Conservation (phyloP, 164 flowering plant species). For the Tetrastigma voinierianum region DNA sequence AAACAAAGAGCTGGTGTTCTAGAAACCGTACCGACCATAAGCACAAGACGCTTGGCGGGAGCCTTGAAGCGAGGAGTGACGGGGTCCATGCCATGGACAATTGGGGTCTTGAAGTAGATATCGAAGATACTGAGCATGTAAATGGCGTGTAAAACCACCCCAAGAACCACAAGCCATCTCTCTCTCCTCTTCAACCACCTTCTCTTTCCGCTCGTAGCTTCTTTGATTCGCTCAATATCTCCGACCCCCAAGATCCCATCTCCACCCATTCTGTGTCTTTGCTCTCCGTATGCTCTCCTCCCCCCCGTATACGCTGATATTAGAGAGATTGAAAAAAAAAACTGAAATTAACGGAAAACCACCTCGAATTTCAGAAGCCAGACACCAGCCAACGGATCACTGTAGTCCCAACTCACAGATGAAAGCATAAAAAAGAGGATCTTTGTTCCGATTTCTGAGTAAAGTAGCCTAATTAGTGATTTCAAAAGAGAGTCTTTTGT, state of each 20-base stretch:
- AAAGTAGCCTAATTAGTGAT: too few relatives aligned
- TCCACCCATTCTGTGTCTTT: constrained; percentile 16
- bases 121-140: constrained; percentile 98
- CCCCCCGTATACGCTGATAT: not conserved
- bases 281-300: not conserved
- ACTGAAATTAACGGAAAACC: not conserved
- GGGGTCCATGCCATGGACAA: constrained; percentile 94
- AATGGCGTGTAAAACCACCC: constrained; percentile 79
- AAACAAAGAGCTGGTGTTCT: constrained; percentile 2
- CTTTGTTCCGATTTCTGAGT: too few relatives aligned
- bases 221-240: constrained; percentile 16
- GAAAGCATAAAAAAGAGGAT: too few relatives aligned
- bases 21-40: constrained; percentile 57
- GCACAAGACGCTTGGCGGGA: constrained; percentile 95
- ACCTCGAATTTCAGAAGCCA: not conserved
- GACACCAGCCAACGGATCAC: not conserved
- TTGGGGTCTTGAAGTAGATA: constrained; percentile 91
- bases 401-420: not conserved
- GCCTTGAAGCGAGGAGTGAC: constrained; percentile 66
- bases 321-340: too few relatives aligned
- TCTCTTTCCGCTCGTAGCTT: constrained; percentile 8
- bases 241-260: constrained; percentile 57
- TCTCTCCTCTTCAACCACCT: constrained; percentile 61
- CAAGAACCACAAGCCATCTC: constrained; percentile 80
- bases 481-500: too few relatives aligned